A percentile compares a stretch with the other conserved stretches of the same genome.
phyloP scores from a whole-genome alignment of 176 grass and related monocot species.

The Poa pratensis region DNA sequence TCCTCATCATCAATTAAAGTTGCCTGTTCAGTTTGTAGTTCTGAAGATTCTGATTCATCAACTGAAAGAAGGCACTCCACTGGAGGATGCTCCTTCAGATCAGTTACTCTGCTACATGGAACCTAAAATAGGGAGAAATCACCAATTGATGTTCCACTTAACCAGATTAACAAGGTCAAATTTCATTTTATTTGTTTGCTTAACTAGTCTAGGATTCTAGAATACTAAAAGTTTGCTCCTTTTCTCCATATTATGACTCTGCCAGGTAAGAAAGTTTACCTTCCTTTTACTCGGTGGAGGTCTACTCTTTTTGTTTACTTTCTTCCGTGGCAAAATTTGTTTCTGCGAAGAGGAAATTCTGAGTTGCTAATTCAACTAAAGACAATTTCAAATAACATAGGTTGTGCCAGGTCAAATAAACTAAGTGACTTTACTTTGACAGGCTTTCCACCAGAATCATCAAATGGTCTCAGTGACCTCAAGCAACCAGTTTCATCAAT shows the following conservation, averaged over 20 bases:
- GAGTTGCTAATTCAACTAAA: constrained; percentile 24
- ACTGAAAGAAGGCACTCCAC: constrained; percentile 80
- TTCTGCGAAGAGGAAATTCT: constrained; percentile 51
- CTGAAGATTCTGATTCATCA: constrained; percentile 57
- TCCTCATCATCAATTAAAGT: constrained; percentile 91
- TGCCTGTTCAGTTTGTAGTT: constrained; percentile 51
- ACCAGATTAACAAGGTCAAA: constrained; percentile 14
- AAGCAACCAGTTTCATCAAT: constrained; percentile 68
- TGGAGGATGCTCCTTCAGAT: constrained; percentile 47
- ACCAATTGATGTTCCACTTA: not conserved
- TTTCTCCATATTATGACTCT: not conserved
- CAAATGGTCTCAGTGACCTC: constrained; percentile 57
- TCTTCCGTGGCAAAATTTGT: constrained; percentile 55
- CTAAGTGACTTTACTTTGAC: constrained; percentile 49
- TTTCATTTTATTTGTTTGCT: not conserved
- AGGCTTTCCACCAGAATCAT: constrained; percentile 46
- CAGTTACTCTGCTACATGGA: constrained; percentile 52
- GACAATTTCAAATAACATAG: constrained; percentile 9
- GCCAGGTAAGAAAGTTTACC: constrained; percentile 49
- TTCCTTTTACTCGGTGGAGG: constrained; percentile 59
- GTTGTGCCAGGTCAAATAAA: constrained; percentile 31
- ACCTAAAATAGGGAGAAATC: constrained; percentile 53
- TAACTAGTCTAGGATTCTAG: constrained; percentile 18
- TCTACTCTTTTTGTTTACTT: constrained; percentile 56
- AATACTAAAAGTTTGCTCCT: not conserved